Conservation (phyloP, 2,329 filamentous ascomycete genomes). For the Cytospora chrysosperma region DNA sequence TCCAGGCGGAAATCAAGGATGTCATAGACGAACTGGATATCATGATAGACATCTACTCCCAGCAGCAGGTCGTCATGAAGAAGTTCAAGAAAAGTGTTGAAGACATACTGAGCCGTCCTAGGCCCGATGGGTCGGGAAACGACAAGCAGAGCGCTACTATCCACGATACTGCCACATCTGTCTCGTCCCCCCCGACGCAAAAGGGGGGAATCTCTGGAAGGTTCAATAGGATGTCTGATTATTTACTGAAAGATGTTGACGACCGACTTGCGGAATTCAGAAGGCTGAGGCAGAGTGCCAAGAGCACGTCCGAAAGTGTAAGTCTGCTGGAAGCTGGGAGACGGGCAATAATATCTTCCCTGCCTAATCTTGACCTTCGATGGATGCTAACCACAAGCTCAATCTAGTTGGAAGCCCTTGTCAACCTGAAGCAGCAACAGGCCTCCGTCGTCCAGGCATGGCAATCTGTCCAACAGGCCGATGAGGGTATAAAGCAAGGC, state of each 20-base stretch:
- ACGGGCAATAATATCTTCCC: neutral
- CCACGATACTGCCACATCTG: too few relatives aligned
- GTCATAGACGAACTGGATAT: constrained; percentile 49
- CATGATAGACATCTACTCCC: constrained; percentile 40
- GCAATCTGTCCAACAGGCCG: constrained; percentile 30
- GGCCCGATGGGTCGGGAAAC: too few relatives aligned
- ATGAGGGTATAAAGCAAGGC: constrained; percentile 33
- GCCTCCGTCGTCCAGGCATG: constrained; percentile 34
- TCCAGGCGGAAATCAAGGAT: constrained; percentile 46
- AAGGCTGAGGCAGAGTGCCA: neutral
- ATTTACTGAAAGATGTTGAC: neutral
- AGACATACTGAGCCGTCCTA: constrained; percentile 17
- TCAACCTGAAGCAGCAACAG: constrained; percentile 36
- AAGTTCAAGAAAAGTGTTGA: constrained; percentile 28
- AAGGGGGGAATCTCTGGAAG: too few relatives aligned
- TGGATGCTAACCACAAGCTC: too few relatives aligned
- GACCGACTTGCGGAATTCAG: constrained; percentile 1
- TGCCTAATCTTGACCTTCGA: neutral
- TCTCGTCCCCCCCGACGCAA: too few relatives aligned
- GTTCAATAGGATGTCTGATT: neutral
- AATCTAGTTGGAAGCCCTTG: constrained; percentile 28
- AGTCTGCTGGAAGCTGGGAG: neutral
- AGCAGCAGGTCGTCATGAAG: constrained; percentile 35
- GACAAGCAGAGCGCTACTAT: too few relatives aligned
- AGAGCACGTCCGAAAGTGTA: constrained; percentile 1